A percentile compares a stretch with the other conserved stretches of the same genome.
These are phyloP conservation scores for Abrus pulchellus DNA, from an alignment of 306 rosid species.

Conservation along the genomic window DNA sequence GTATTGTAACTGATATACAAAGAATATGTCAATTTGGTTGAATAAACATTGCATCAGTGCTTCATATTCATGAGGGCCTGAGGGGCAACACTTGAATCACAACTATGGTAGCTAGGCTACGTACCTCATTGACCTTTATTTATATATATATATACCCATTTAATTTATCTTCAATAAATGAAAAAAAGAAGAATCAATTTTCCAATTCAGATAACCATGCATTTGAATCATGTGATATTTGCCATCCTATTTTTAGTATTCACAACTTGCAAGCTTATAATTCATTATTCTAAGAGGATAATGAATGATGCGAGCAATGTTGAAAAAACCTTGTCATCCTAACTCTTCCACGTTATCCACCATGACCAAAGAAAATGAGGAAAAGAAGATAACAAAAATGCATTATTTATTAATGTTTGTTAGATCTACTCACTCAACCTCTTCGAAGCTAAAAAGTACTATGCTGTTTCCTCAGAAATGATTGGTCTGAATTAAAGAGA, in stretches of 20 bases:
- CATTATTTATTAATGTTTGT: slow-evolving; percentile 3
- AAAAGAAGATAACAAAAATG: slow-evolving; percentile 3
- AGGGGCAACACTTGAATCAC: not conserved
- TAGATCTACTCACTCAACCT: slow-evolving; percentile 38
- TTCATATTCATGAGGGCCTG: slow-evolving; percentile 18
- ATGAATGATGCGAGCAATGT: slow-evolving; percentile 11
- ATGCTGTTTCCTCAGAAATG: slow-evolving; percentile 14
- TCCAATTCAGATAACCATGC: slow-evolving; percentile 26
- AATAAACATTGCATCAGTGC: not conserved
- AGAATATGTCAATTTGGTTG: not conserved
- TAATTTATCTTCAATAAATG: not conserved
- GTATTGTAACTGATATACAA: not conserved
- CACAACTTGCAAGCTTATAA: slow-evolving; percentile 21
- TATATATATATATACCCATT: not conserved
- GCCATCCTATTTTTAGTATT: slow-evolving; percentile 1
- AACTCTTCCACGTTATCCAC: slow-evolving; percentile 25
- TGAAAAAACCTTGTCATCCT: slow-evolving; percentile 26
- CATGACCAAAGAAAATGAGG: slow-evolving; percentile 32
- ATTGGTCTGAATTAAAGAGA: slow-evolving; percentile 16
- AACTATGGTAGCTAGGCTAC: no score
- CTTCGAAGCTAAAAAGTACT: slow-evolving; percentile 17
- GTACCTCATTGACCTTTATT: not conserved
- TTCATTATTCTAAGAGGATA: not conserved
- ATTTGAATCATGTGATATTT: slow-evolving; percentile 15
- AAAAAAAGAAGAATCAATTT: not conserved